Base-by-base conservation (phyloP, 1,139 yeast species). In the Nakaseomyces delphensis region DNA sequence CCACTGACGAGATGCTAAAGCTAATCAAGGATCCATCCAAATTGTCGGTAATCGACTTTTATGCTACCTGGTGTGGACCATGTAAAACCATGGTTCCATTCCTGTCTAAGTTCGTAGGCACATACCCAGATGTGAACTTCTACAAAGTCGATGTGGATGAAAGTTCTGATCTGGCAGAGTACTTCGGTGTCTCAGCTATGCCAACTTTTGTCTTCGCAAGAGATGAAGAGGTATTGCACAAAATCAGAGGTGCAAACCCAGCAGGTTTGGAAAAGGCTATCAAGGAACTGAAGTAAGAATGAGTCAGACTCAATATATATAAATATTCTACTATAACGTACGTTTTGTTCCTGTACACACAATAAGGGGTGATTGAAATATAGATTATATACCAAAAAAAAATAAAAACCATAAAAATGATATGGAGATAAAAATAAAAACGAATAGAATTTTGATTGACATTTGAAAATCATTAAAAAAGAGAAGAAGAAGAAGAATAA, bases 11-110 rank as follows among this genome's bases (percentile, higher is more conserved):
- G 52, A 78, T 79, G 59, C 64, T 68, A 30, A 66, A 65, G 23
- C 44, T 44, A 13, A 69, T 74, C 36, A 20, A 37, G 15, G 23
- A 37, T 10, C 35, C 35, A 10, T 15, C 28, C 38, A 79, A 80
- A 39, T 68, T 80, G 53, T 77, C 83, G 37, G 76, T 84, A 30
- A 82, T 85, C 48, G 95, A 86, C 64, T 86, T 84, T 64, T 81
- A 74, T 59, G 96, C 95, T 42, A 76, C 82, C 41, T 86, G 96
- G 96, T 86, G 96, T 68, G 95, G 91, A 43, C 96, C 96, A 36
- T 86, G 96, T 69, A 83, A 82, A 64, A 83, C 83, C 58, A 79
- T 86, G 64, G 76, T 89, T 27, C 96, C 96, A 46, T 64, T 78
- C 52, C 67, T 85, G 54, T 85, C 82, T 51, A 78, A 82, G 63